phyloP scores from a whole-genome alignment of 345 rosid species.

The Murraya koenigii region DNA sequence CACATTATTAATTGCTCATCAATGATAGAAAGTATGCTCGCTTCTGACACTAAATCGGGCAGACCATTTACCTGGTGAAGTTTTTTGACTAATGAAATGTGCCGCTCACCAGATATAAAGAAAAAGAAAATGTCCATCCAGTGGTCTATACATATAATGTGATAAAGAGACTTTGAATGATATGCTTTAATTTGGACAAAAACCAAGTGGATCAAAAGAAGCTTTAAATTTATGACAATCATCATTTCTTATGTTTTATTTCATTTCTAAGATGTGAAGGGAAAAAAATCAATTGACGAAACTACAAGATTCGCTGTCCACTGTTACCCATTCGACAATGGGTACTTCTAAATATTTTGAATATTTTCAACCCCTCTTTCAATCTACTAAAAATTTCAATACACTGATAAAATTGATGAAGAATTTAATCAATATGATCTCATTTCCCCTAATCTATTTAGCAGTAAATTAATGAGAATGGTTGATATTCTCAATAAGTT shows the following conservation, averaged over 20 bases:
- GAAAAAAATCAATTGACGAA: too few species aligned
- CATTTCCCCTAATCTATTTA: too few species aligned
- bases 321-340: not conserved
- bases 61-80: slow-evolving; percentile 1
- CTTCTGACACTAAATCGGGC: not conserved
- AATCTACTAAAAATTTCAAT: too few species aligned
- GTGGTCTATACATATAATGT: not conserved
- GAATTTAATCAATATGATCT: too few species aligned
- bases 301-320: not conserved
- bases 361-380: too few species aligned
- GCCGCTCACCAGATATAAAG: not conserved
- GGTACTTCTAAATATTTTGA: too few species aligned
- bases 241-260: not conserved
- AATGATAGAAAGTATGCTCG: not conserved
- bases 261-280: too few species aligned
- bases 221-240: not conserved
- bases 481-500: too few species aligned
- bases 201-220: not conserved
- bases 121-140: slow-evolving; percentile 6
- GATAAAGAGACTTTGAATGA: not conserved
- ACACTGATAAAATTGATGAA: too few species aligned
- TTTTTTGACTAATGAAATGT: not conserved
- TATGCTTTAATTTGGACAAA: not conserved
- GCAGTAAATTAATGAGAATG: too few species aligned
- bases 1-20: not conserved